Percentiles rank a stretch among this genome's conserved stretches.
phyloP scores from a whole-genome alignment of 805 yeast species.

The Barnettozyma sucrosica region DNA sequence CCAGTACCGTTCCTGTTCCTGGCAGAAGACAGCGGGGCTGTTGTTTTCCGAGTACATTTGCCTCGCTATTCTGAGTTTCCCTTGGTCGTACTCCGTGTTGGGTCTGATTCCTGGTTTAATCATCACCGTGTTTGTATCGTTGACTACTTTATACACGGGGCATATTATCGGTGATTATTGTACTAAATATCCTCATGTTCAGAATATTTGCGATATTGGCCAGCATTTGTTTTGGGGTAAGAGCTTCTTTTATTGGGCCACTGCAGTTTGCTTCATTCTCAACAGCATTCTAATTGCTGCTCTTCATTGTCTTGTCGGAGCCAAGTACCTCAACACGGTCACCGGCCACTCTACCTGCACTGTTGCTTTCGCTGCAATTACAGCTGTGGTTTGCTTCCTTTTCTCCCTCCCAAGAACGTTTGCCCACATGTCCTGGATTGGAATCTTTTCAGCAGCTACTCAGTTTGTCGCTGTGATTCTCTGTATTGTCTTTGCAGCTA shows the following conservation, averaged over 20 bases:
- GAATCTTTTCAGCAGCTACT: conserved; percentile 48
- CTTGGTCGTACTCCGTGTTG: conserved; percentile 56
- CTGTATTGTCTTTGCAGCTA: conserved; percentile 48
- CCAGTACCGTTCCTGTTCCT: conserved; percentile 47
- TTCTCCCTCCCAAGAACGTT: conserved; percentile 54
- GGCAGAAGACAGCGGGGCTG: conserved; percentile 57
- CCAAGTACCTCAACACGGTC: conserved; percentile 52
- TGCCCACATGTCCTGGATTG: conserved; percentile 44
- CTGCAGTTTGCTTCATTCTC: conserved; percentile 47
- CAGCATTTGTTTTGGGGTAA: conserved; percentile 48
- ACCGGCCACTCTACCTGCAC: conserved; percentile 45
- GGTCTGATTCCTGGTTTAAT: conserved; percentile 56
- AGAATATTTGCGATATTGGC: conserved; percentile 54
- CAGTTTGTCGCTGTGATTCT: conserved; percentile 52
- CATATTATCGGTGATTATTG: conserved; percentile 50
- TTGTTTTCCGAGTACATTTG: conserved; percentile 56
- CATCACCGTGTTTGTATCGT: conserved; percentile 44
- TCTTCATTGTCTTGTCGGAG: conserved; percentile 54
- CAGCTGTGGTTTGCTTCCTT: conserved; percentile 43
- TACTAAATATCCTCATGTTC: conserved; percentile 44
- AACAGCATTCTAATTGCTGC: conserved; percentile 56
- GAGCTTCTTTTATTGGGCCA: conserved; percentile 49
- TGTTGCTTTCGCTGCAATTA: conserved; percentile 45
- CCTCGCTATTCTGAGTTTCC: conserved; percentile 59
- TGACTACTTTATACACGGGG: conserved; percentile 50